phyloP scores from a whole-genome alignment of 345 rosid species.

The Aquilaria malaccensis region DNA sequence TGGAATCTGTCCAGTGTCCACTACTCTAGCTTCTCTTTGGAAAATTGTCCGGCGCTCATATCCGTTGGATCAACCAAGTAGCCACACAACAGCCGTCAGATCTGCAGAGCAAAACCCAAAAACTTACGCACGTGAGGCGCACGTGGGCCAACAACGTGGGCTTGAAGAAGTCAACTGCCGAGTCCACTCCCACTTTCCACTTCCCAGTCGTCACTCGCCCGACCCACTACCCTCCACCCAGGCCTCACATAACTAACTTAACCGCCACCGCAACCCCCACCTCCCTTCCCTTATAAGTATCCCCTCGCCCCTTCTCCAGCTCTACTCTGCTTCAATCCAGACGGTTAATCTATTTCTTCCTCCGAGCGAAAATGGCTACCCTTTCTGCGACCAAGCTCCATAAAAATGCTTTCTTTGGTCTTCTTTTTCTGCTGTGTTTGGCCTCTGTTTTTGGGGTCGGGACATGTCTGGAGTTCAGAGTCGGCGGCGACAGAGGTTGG shows the following conservation, averaged over 20 bases:
- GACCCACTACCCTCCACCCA: neutral
- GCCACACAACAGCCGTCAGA: neutral
- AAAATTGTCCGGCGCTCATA: neutral
- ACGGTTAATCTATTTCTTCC: neutral
- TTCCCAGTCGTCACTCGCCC: conserved; percentile 1
- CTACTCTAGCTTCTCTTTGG: no score
- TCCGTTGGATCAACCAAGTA: neutral
- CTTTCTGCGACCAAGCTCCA: conserved; percentile 1
- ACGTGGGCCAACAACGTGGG: conserved; percentile 13
- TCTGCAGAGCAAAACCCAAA: neutral
- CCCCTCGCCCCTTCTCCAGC: neutral
- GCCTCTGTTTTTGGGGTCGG: neutral
- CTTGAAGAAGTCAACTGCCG: conserved; percentile 2
- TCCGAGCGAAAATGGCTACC: conserved; percentile 8
- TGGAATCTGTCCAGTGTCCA: no score
- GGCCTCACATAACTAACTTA: conserved; percentile 5
- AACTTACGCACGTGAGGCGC: neutral
- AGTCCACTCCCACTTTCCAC: conserved; percentile 8
- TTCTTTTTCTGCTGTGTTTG: neutral
- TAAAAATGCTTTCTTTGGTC: neutral
- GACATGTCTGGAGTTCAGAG: conserved; percentile 19
- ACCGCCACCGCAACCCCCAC: conserved; percentile 2
- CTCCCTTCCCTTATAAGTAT: conserved; percentile 3
- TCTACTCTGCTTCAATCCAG: neutral
- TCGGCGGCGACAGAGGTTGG: conserved; percentile 28